Conservation (phyloP, 148 eudicot species). For the Hydrangea macrophylla region DNA sequence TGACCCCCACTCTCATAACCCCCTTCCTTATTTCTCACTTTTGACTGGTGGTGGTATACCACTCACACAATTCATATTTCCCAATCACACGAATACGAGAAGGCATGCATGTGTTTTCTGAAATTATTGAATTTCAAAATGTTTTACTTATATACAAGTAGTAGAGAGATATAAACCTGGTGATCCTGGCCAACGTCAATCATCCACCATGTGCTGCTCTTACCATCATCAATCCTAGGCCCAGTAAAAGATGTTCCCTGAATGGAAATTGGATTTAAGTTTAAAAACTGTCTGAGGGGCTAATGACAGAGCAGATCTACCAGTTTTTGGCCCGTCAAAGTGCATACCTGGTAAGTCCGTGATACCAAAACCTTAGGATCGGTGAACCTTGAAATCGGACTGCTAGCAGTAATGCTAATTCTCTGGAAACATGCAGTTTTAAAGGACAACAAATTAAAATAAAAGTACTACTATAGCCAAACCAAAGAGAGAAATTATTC, state of each 20-base stretch:
- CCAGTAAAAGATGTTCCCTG: constrained; percentile 91
- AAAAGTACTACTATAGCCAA: background rate
- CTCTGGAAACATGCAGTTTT: constrained; percentile 40
- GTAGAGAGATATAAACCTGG: constrained; percentile 46
- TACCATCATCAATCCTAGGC: constrained; percentile 74
- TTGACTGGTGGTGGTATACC: too few species aligned
- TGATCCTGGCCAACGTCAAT: constrained; percentile 77
- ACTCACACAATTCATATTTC: too few species aligned
- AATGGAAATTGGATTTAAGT: constrained; percentile 2
- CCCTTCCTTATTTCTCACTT: too few species aligned
- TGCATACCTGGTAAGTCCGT: constrained; percentile 80
- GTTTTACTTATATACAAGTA: background rate
- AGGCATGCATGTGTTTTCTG: background rate
- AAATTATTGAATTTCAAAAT: background rate
- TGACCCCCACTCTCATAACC: too few species aligned
- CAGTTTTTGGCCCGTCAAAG: background rate
- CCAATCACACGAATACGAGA: background rate
- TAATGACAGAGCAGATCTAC: background rate
- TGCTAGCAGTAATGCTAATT: constrained; percentile 64
- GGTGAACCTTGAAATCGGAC: constrained; percentile 80
- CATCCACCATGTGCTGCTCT: constrained; percentile 86
- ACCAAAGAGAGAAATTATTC: background rate
- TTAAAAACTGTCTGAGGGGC: background rate
- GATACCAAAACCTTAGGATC: constrained; percentile 90
- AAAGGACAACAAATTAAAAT: background rate